A percentile compares a stretch with the other conserved stretches of the same genome.
These are phyloP conservation scores for Agrocybe pediades DNA, from an alignment of 768 basidiomycete species.

Conservation along the genomic window DNA sequence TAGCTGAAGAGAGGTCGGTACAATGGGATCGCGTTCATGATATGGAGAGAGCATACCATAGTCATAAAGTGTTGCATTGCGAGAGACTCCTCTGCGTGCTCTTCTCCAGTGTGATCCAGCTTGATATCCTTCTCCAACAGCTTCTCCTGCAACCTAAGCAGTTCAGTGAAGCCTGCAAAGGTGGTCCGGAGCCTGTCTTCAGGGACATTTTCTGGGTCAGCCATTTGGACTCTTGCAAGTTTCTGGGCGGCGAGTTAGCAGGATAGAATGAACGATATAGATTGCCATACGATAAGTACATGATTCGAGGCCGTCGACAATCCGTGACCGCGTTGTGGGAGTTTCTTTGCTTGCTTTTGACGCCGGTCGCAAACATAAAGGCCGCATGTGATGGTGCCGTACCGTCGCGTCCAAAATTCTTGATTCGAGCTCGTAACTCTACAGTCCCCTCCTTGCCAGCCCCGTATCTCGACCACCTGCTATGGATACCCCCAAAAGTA, in stretches of 20 bases:
- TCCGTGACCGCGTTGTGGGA: constrained; percentile 2
- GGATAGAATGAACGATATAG: background rate
- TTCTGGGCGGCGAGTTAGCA: background rate
- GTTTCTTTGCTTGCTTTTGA: background rate
- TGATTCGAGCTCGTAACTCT: background rate
- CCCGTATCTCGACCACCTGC: background rate
- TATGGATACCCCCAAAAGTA: constrained; percentile 19
- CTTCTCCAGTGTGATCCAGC: constrained; percentile 40
- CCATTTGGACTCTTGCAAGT: background rate
- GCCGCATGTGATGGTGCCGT: background rate
- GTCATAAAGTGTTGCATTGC: constrained; percentile 43
- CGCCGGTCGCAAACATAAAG: background rate
- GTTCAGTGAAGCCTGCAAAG: constrained; percentile 57
- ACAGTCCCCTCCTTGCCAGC: background rate
- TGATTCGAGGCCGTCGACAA: background rate
- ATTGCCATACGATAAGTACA: background rate
- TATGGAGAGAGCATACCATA: constrained; percentile 49
- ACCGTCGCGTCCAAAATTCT: background rate
- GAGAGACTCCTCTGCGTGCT: constrained; percentile 42
- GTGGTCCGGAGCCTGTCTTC: background rate
- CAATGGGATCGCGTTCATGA: no score
- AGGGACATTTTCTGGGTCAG: background rate
- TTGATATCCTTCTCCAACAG: constrained; percentile 53
- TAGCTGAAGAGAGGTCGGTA: no score
- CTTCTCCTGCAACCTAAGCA: constrained; percentile 49